A percentile compares a stretch with the other conserved stretches of the same genome.
These are phyloP conservation scores for Cystobasidium ongulense DNA, from an alignment of 768 basidiomycete genomes.

Conservation along the genomic window DNA sequence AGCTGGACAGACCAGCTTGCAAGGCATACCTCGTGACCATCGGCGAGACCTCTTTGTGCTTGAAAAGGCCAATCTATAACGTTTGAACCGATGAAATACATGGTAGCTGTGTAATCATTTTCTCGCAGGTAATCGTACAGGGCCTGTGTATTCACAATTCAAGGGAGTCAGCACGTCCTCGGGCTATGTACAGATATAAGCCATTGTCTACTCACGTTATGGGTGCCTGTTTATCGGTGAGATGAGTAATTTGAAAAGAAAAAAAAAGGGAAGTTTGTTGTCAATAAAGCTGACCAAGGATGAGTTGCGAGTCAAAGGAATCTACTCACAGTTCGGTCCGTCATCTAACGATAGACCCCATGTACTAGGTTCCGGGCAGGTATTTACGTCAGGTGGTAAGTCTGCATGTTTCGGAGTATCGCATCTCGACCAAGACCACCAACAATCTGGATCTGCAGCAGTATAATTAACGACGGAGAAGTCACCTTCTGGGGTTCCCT, in stretches of 20 bases:
- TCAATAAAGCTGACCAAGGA: not conserved
- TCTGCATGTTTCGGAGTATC: constrained; percentile 40
- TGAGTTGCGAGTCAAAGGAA: not conserved
- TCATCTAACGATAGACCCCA: constrained; percentile 48
- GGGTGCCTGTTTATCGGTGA: constrained; percentile 36
- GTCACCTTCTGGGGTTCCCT: constrained; percentile 44
- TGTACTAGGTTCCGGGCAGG: constrained; percentile 44
- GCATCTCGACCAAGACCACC: constrained; percentile 41
- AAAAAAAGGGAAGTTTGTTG: constrained; percentile 39
- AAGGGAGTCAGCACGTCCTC: not conserved
- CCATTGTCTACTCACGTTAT: constrained; percentile 45
- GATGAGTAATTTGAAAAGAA: no score
- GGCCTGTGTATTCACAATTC: constrained; percentile 7
- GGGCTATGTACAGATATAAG: no score
- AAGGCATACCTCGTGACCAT: constrained; percentile 44
- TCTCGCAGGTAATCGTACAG: constrained; percentile 46
- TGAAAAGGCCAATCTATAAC: constrained; percentile 49
- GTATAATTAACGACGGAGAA: constrained; percentile 42
- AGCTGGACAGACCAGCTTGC: no score
- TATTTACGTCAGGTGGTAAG: constrained; percentile 43
- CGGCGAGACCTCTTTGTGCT: constrained; percentile 44
- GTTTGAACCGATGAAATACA: constrained; percentile 49
- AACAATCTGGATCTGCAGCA: constrained; percentile 45
- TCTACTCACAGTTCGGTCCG: constrained; percentile 43
- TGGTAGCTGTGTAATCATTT: constrained; percentile 46